Percentiles rank a stretch among this genome's conserved stretches.
Conservation (phyloP, 148 eudicot genomes). For the Rhododendron vialii region DNA sequence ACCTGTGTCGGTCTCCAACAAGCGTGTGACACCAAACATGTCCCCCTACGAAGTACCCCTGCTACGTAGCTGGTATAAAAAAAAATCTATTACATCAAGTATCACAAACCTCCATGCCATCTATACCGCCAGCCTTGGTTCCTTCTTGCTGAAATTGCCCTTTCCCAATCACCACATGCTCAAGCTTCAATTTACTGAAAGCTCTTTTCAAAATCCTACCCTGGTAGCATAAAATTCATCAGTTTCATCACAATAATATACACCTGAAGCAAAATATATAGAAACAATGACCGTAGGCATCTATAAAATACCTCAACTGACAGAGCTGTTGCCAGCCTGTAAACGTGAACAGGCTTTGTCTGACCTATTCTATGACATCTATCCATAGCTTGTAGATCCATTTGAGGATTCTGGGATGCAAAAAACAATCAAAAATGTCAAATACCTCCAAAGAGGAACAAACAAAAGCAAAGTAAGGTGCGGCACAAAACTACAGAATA, state of each 20-base stretch:
- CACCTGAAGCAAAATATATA: neutral
- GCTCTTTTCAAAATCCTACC: constrained; percentile 96
- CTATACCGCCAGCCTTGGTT: constrained; percentile 36
- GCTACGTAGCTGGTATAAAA: neutral
- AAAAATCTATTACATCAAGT: neutral
- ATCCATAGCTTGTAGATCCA: constrained; percentile 99
- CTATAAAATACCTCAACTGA: constrained; percentile 69
- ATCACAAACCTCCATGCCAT: constrained; percentile 50
- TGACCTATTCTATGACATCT: constrained; percentile 99
- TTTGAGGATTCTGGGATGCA: constrained; percentile 87
- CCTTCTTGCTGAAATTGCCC: constrained; percentile 90
- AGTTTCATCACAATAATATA: constrained; percentile 7
- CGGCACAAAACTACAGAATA: neutral
- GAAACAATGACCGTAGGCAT: neutral
- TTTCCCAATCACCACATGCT: constrained; percentile 94
- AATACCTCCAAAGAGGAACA: neutral
- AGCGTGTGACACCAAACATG: neutral
- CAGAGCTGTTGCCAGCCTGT: constrained; percentile 91
- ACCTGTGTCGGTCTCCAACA: neutral
- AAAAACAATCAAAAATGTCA: neutral
- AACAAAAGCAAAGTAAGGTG: neutral
- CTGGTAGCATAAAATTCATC: constrained; percentile 27
- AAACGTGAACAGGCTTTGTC: constrained; percentile 98
- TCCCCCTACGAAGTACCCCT: neutral
- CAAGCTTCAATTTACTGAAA: constrained; percentile 89